Evolutionary conservation across 2,329 filamentous ascomycete genomes (phyloP), one percentile per base, ranked within the genome.

Genomic region (Fusarium sp.): DNA sequence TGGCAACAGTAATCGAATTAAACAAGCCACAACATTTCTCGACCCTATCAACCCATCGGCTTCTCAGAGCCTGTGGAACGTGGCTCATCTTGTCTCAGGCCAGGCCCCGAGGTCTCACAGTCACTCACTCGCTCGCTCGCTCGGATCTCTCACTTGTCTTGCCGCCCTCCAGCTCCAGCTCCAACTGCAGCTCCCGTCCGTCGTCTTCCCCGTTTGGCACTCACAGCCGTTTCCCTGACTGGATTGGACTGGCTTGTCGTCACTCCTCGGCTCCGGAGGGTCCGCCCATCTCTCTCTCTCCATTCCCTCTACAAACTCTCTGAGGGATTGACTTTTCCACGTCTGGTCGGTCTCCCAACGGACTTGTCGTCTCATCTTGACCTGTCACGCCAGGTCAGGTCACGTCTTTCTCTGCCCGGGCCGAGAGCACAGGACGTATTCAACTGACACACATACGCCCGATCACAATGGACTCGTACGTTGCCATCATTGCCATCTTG

Each of bases 401-500:
- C 77, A 78, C 76, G 68, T 65, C 77, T 74, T 67, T 73, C 68
- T 74, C 70, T 73, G 60, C 73, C 66, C 59, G 66, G 74, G 62
- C 68, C 69, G 72, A 72, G 75, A 75, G 69, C 72, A 76, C 68
- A 78, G 62, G 73, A 74, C 75, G 54, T 66, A 64, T 66, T 56
- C 69, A 74, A 73, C 73, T 72, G 76, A 76, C 74, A 72, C 63
- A 44, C 75, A 74, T 69, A 51, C 77, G 66, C 70, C 73, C 55
- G 51, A 61, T 64, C 47, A 62, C 62, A 73, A 80, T 80, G 79
- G 79, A 80, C 68, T 80, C 79, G 79, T 80, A 80, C 66, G 79
- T 80, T 68, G 50, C 58, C 44, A 44, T 70, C 54, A 59, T 50
- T 47, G 45, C 50, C 65, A 42, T 67, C 51, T 69, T 68, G 44